Base-by-base conservation (phyloP, 1,284 basidiomycete genomes). In the Ganoderma lingzhi region DNA sequence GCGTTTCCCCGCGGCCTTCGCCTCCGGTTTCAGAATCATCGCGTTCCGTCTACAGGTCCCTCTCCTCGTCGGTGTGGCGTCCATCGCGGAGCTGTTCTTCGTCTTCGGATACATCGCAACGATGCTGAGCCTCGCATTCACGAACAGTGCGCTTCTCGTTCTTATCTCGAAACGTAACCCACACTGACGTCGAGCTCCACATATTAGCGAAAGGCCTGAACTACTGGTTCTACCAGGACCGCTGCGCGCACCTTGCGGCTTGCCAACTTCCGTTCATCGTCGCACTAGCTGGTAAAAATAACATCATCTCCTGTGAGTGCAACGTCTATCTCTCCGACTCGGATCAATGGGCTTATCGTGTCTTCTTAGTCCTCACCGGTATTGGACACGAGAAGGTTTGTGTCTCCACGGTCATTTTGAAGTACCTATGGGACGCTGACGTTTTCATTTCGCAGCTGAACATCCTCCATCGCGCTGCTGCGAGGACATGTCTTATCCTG, bases 271-370 rank as follows among this genome's bases (percentile, higher is more conserved):
- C 84, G 5, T 77, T 86, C 62, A 81, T 86, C 59, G 82, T 85
- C 42, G 84, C 81, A 10, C 76, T 86, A 19, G 84, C 84, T 0
- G 82, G 82, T 5, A 84, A 84, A 75, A 86, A 86, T 76, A 86
- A 86, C 71, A 69, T 85, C 55, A 81, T 86, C 15, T 85, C 84
- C 15, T 79, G 82, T 82, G 66, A 74, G 80, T 76, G 5, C 60
- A 41, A 60, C 17, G 30, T 53, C 15, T 32, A 35, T 39, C 44
- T 51, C 10, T 28, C 48, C n/a, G 12, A 9, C 5, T 63, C 35
- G 35, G 30, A 53, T 15, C 32, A 44, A 41, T 8, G 3, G 4
- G 14, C 37, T 32, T 39, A 58, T 12, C 30, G 9, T 2, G 42
- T 14, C 39, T 66, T 51, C 61, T 23, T 71, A 84, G 82, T 80